Evolutionary conservation across 768 basidiomycete species (phyloP).

Genomic region (Leccinum imitatum): DNA sequence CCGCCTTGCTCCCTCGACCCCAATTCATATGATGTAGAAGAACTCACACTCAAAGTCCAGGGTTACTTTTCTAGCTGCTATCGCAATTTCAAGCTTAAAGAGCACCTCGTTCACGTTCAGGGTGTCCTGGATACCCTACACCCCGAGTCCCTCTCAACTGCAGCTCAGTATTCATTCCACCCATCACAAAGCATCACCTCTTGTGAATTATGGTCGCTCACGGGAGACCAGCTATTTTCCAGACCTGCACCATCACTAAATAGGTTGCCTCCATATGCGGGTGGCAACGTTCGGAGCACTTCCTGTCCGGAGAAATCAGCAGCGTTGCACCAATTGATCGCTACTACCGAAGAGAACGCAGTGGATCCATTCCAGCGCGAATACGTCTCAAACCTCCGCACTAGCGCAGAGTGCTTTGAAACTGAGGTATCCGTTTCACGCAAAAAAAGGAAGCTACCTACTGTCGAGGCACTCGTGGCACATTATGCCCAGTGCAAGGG

Average conservation of each 20-base stretch:
- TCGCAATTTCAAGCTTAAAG: slow-evolving; percentile 13
- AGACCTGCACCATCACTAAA: neutral
- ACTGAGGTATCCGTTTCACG: neutral
- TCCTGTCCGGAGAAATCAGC: neutral
- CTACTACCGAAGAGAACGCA: neutral
- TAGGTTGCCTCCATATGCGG: neutral
- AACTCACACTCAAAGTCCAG: neutral
- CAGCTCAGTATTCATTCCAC: neutral
- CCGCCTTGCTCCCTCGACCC: neutral
- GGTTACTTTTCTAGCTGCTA: slow-evolving; percentile 16
- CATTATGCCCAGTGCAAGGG: slow-evolving; percentile 10
- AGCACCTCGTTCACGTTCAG: slow-evolving; percentile 10
- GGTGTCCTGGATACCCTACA: neutral
- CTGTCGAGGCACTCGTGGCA: neutral
- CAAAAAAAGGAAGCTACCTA: neutral
- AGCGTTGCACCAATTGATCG: slow-evolving; percentile 6
- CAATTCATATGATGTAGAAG: slow-evolving; percentile 1
- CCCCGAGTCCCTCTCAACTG: neutral
- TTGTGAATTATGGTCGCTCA: neutral
- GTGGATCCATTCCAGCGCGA: slow-evolving; percentile 8
- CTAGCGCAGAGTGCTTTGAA: slow-evolving; percentile 17
- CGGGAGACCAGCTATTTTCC: neutral
- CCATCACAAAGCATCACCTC: neutral
- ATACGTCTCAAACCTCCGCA: slow-evolving; percentile 17
- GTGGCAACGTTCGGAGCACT: neutral